Conservation (phyloP, 805 yeast species). For the Pichia ethanolica region DNA sequence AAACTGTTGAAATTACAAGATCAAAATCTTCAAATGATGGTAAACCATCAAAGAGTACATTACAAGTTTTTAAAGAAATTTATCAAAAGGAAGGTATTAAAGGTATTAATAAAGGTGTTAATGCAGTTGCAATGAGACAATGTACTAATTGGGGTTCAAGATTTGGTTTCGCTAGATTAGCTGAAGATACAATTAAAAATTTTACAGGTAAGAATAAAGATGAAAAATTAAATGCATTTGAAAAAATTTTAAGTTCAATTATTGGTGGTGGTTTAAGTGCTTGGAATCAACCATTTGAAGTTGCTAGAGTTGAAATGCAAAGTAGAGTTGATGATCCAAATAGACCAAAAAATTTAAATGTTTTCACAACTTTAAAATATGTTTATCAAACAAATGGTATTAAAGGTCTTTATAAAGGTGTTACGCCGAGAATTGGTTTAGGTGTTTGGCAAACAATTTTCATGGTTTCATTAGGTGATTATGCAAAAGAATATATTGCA, state of each 20-base stretch:
- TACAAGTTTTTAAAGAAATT: conserved; percentile 81
- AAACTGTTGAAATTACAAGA: conserved; percentile 95
- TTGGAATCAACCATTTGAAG: conserved; percentile 99
- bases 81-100: conserved; percentile 80
- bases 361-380: conserved; percentile 68
- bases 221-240: conserved; percentile 60
- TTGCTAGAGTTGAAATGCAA: conserved; percentile 97
- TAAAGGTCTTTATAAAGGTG: conserved; percentile 91
- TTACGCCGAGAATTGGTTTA: conserved; percentile 91
- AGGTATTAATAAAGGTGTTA: conserved; percentile 96
- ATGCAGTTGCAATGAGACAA: conserved; percentile 98
- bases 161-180: conserved; percentile 85
- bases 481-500: conserved; percentile 67
- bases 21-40: conserved; percentile 66
- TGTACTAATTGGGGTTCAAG: conserved; percentile 99
- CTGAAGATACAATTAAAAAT: conserved; percentile 75
- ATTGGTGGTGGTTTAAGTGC: conserved; percentile 97
- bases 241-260: conserved; percentile 78
- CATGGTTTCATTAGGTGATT: conserved; percentile 97
- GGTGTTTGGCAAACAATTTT: conserved; percentile 98
- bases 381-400: conserved; percentile 78
- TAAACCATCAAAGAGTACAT: conserved; percentile 63
- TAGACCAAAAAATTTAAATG: conserved; percentile 87
- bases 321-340: conserved; percentile 89
- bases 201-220: conserved; percentile 48